Percentiles rank a stretch among this genome's conserved stretches.
Conservation (phyloP, 768 basidiomycete genomes). For the Butyriboletus loyo region DNA sequence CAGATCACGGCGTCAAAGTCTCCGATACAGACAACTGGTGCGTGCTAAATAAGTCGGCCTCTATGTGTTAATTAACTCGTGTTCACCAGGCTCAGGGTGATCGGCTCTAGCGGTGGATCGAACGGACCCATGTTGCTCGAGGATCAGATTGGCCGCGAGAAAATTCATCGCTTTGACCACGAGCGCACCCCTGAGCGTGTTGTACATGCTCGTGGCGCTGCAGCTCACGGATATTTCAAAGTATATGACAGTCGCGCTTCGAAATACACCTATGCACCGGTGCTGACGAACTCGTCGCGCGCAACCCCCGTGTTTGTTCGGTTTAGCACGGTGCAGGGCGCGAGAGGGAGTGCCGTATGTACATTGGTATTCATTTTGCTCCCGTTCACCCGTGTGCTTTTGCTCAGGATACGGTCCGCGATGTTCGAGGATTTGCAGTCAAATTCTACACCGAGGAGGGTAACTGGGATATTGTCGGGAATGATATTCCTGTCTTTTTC, state of each 20-base stretch:
- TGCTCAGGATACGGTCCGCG: slow-evolving; percentile 68
- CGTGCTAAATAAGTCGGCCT: not conserved
- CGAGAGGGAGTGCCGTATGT: slow-evolving; percentile 76
- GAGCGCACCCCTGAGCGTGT: slow-evolving; percentile 89
- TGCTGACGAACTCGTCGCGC: slow-evolving; percentile 69
- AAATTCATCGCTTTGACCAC: slow-evolving; percentile 79
- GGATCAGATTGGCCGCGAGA: slow-evolving; percentile 71
- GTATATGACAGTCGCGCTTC: slow-evolving; percentile 64
- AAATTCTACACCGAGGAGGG: slow-evolving; percentile 85
- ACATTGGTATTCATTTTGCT: not conserved
- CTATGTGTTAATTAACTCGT: slow-evolving; percentile 3
- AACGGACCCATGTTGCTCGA: slow-evolving; percentile 76
- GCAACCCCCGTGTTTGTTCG: slow-evolving; percentile 78
- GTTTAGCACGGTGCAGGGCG: slow-evolving; percentile 84
- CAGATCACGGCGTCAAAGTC: slow-evolving; percentile 58
- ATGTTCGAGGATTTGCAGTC: slow-evolving; percentile 83
- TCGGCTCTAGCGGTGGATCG: slow-evolving; percentile 37
- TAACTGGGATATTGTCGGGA: slow-evolving; percentile 87
- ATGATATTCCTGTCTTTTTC: slow-evolving; percentile 80
- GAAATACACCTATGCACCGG: slow-evolving; percentile 67
- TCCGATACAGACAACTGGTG: slow-evolving; percentile 68
- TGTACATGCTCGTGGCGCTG: slow-evolving; percentile 68
- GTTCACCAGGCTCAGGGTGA: slow-evolving; percentile 50
- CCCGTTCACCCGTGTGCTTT: not conserved
- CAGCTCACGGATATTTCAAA: slow-evolving; percentile 82